Evolutionary conservation across 2,329 filamentous ascomycete species (phyloP), one percentile per base, ranked within the genome.

Genomic region (Penicillium olsonii): DNA sequence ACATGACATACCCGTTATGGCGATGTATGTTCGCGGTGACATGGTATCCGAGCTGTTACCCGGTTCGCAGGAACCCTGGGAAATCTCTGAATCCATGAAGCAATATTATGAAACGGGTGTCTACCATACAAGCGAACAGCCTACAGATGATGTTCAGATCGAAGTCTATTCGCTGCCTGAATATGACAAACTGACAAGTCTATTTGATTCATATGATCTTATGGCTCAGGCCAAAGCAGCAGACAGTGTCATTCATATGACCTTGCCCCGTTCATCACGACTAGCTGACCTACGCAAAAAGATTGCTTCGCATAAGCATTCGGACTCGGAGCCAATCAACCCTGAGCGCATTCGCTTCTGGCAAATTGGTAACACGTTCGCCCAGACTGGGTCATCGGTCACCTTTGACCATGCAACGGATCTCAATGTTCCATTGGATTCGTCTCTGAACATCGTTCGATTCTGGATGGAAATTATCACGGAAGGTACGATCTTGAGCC

Each of bases 11-110:
- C 79, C 79, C 17, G 82, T 83, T 54, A 71, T 81, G 47, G 78
- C 70, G 12, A 73, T 83, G 66, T 84, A 84, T 57, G 70, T 84
- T 17, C 79, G 79, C 38, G 72, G 74, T 26, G 78, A 80, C 55
- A 62, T 77, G 29, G 64, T 75, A 2, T 52, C 64, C 1, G 67
- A 75, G 3, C 70, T 72, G 33, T 59, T 76, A 12, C 67, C 73
- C 17, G 73, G 73, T 5, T 65, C 67, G 9, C 65, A 74, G 54
- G 75, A 75, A 35, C 75, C 73, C 49, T 82, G 79, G 78, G 61
- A 76, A 11, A 69, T 75, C 5, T 67, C 77, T 0, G 58, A 69
- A 3, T 70, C 72, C 27, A 45, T 73, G 35, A 68, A 68, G 41
- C 59, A 67, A 55, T 79, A 71, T 47, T 70, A 74, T 26, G 63